Evolutionary conservation across 73 alveolate species (phyloP), one percentile per base, ranked within the genome.

Genomic region (Urostyla sp.): DNA sequence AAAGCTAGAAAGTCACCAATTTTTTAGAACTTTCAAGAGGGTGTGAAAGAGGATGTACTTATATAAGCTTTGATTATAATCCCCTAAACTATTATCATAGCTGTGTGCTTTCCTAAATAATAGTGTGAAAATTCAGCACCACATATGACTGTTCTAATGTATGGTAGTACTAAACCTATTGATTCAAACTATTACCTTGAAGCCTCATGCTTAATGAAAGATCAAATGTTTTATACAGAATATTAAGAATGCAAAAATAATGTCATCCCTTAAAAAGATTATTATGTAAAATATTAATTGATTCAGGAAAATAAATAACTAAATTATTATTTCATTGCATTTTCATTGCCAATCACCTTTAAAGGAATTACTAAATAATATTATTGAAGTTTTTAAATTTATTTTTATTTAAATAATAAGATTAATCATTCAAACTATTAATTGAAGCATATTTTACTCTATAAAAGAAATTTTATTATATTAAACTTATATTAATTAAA

Each of bases 111-210:
- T 55, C 90, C 90, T 11, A 30, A 80, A n/a, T 10, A 15, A 23
- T 8, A 46, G 23, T 28, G 44, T 10, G 67, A 61, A 20, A 80
- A 80, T 28, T 20, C 20, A 24, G 13, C 23, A 40, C 90, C 90
- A 0, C 90, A 80, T 50, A 5, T 80, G 18, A 80, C 90, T 26
- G 26, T 75, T 23, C 1, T 66, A 23, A 15, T 80, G 37, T 37
- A 44, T 13, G 59, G 50, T 11, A 28, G 38, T 20, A n/a, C n/a
- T 7, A 13, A 21, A 0, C 76, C 90, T 0, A 52, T 32, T 15
- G 11, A 20, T 18, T 48, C 78, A 18, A 80, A 80, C 40, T 50
- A 34, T 18, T 52, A 66, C 28, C 57, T 80, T 6, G 72, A 59
- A 3, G 37, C 28, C 18, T 20, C 69, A 6, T 69, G 83, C 35